These are phyloP conservation scores for Phytophthora brassicae DNA, from an alignment of 352 stramenopile species.

Conservation along the genomic window DNA sequence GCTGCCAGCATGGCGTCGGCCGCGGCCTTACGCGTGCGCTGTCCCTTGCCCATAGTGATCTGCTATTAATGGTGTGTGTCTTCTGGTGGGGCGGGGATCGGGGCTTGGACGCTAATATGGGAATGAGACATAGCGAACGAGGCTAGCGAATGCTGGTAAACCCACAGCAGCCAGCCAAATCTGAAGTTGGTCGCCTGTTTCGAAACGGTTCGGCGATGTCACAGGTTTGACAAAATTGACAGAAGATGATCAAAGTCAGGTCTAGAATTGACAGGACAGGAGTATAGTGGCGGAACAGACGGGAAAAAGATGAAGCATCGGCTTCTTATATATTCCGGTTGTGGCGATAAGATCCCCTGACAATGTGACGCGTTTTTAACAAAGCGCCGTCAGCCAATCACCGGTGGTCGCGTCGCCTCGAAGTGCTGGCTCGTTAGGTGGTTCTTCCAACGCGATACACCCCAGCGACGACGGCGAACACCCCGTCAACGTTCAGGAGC, in stretches of 20 bases:
- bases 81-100: conserved; percentile 7
- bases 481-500: too few species aligned
- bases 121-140: conserved; percentile 20
- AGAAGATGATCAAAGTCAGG: not conserved
- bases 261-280: not conserved
- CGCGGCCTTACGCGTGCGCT: conserved; percentile 60
- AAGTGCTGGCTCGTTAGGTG: conserved; percentile 10
- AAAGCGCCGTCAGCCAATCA: conserved; percentile 19
- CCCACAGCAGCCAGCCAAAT: conserved; percentile 27
- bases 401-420: conserved; percentile 1
- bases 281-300: not conserved
- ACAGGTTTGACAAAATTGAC: conserved; percentile 17
- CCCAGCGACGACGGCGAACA: too few species aligned
- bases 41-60: conserved; percentile 67
- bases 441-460: not conserved
- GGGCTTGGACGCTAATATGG: conserved; percentile 13
- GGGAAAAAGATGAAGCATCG: too few species aligned
- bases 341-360: not conserved
- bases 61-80: conserved; percentile 6
- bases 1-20: conserved; percentile 46
- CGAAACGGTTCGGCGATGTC: conserved; percentile 22
- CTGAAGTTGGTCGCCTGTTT: conserved; percentile 21
- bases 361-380: conserved; percentile 11
- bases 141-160: not conserved
- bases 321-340: not conserved